Evolutionary conservation across 73 alveolate genomes (phyloP), one percentile per base, ranked within the genome.

Genomic region (Breviolum minutum): DNA sequence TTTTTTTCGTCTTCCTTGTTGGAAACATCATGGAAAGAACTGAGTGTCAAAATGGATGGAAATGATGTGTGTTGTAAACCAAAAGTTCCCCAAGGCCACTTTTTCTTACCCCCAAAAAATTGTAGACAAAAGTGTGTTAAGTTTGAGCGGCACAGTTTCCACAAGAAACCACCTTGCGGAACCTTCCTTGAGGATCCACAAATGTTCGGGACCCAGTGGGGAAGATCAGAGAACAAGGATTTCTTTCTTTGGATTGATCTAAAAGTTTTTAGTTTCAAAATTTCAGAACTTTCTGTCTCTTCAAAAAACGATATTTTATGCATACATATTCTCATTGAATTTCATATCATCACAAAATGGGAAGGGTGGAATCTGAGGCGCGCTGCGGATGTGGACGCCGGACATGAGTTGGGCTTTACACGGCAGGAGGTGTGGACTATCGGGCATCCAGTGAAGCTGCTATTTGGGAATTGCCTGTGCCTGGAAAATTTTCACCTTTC

Each of bases 371-470:
- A 1, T 10, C 2, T 62, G n/a, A 91, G 97, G 98, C 90, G 90
- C 66, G 91, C 90, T 16, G 90, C 68, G 30, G 98, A 92, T 81
- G 64, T 30, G 54, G 98, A 88, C 81, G 79, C 84, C 54, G 98
- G 98, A 16, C 64, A 20, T 17, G 98, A 92, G 81, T 74, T 92
- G 24, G 98, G 98, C 89, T 92, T 92, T 76, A 73, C 64, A 3
- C 68, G 32, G 64, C 62, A 80, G 68, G 88, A 32, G 88, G 86
- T 26, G 16, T 24, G 86, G 54, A 40, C 54, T 3, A 40, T 40
- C 54, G 54, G 54, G 54, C 3, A 3, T 0, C 54, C 54, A 40
- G 54, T 40, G 54, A 40, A 40, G 54, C 5, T 40, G 54, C 54
- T 40, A 3, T 40, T 40, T 40, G 54, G 54, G 3, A 3, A 3